phyloP scores from a whole-genome alignment of 768 basidiomycete species.

The Suillus subaureus region DNA sequence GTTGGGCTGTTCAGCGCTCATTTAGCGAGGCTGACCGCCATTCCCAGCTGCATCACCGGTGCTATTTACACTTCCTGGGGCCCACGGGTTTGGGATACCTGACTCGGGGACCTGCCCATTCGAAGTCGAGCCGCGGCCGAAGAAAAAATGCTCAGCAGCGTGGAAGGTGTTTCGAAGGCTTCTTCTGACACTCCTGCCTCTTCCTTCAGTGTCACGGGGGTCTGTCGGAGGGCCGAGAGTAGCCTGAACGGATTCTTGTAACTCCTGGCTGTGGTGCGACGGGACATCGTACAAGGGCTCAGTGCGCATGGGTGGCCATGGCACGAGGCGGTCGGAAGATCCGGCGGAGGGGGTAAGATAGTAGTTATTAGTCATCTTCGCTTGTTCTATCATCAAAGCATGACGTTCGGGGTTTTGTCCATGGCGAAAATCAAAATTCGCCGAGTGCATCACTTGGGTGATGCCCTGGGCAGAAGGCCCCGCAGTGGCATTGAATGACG shows the following conservation, averaged over 20 bases:
- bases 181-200: constrained; percentile 64
- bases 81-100: constrained; percentile 4
- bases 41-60: constrained; percentile 22
- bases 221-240: constrained; percentile 32
- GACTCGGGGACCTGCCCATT: constrained; percentile 13
- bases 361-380: neutral
- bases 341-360: constrained; percentile 6
- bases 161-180: constrained; percentile 68
- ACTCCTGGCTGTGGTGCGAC: constrained; percentile 39
- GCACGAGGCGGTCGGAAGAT: constrained; percentile 24
- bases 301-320: constrained; percentile 48
- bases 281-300: constrained; percentile 35
- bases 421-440: constrained; percentile 26
- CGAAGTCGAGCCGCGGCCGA: constrained; percentile 50
- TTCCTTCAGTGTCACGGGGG: constrained; percentile 40
- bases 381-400: neutral
- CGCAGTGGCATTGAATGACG: constrained; percentile 23
- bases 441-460: constrained; percentile 38
- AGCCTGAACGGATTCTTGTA: constrained; percentile 43
- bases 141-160: constrained; percentile 71
- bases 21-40: constrained; percentile 26
- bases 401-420: constrained; percentile 15
- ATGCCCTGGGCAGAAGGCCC: constrained; percentile 32
- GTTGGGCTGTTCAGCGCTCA: neutral
- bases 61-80: constrained; percentile 21